Evolutionary conservation across 257 asterid genomes (phyloP).

Genomic region (Echium plantagineum): DNA sequence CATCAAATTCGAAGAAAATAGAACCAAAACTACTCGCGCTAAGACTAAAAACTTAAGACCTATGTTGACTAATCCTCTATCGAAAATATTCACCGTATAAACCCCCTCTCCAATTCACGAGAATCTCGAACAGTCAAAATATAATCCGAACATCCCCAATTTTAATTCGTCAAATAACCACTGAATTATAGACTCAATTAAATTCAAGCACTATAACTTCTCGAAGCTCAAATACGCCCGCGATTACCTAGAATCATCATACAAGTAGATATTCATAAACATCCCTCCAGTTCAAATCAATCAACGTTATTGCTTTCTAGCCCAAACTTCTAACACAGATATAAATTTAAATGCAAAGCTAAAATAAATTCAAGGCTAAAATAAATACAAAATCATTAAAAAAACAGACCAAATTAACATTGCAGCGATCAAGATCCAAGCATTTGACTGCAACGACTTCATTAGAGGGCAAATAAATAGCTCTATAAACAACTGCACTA

Average conservation of each 20-base stretch:
- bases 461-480: slow-evolving; percentile 74
- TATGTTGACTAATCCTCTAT: background rate
- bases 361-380: background rate
- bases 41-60: background rate
- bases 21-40: background rate
- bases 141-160: background rate
- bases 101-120: background rate
- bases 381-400: background rate
- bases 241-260: background rate
- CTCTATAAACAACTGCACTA: slow-evolving; percentile 84
- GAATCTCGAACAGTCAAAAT: too few species aligned
- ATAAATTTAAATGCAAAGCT: too few species aligned
- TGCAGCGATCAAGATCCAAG: slow-evolving; percentile 99
- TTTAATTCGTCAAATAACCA: background rate
- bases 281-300: too few species aligned
- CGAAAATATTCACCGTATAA: background rate
- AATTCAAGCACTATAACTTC: background rate
- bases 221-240: background rate
- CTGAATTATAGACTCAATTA: background rate
- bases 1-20: background rate
- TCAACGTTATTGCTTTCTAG: too few species aligned
- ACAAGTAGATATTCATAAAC: background rate
- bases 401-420: slow-evolving; percentile 76
- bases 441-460: slow-evolving; percentile 90
- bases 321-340: too few species aligned